These are phyloP conservation scores for Termitomyces sp. DNA, from an alignment of 768 basidiomycete genomes.

Conservation along the genomic window DNA sequence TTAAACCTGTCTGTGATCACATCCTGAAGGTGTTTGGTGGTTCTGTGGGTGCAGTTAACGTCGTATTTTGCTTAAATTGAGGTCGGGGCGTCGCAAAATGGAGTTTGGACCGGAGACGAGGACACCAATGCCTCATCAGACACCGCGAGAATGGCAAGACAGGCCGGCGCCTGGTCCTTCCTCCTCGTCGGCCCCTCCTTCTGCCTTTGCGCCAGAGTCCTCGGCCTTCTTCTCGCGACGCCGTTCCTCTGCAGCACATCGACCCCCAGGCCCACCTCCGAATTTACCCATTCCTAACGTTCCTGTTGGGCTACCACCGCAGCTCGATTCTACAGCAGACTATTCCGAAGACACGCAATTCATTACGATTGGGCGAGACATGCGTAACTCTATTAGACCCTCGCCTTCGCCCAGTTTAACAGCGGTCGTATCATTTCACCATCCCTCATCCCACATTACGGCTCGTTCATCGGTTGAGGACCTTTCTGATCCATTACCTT, in stretches of 20 bases:
- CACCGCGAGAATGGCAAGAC: slow-evolving; percentile 30
- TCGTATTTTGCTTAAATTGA: background rate
- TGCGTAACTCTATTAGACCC: slow-evolving; percentile 29
- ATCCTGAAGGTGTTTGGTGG: background rate
- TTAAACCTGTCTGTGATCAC: background rate
- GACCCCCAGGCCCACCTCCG: slow-evolving; percentile 69
- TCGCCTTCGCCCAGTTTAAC: slow-evolving; percentile 43
- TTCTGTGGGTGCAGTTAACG: slow-evolving; percentile 1
- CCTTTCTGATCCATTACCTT: slow-evolving; percentile 54
- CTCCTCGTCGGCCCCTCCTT: slow-evolving; percentile 26
- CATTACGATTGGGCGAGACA: slow-evolving; percentile 18
- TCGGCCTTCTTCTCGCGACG: slow-evolving; percentile 45
- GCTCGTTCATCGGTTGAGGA: slow-evolving; percentile 36
- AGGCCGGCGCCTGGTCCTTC: slow-evolving; percentile 22
- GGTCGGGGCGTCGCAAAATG: slow-evolving; percentile 18
- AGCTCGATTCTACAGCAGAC: slow-evolving; percentile 17
- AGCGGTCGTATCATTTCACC: slow-evolving; percentile 58
- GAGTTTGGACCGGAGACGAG: slow-evolving; percentile 32
- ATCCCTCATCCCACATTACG: slow-evolving; percentile 21
- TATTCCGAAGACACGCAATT: slow-evolving; percentile 19
- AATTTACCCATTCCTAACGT: slow-evolving; percentile 68
- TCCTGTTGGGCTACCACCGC: slow-evolving; percentile 28
- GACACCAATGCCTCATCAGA: slow-evolving; percentile 21
- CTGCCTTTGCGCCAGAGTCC: slow-evolving; percentile 19
- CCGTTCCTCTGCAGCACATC: slow-evolving; percentile 62